Evolutionary conservation across 257 asterid species (phyloP), one percentile per base, ranked within the genome.

Genomic region (Nyctanthes arbortristis): DNA sequence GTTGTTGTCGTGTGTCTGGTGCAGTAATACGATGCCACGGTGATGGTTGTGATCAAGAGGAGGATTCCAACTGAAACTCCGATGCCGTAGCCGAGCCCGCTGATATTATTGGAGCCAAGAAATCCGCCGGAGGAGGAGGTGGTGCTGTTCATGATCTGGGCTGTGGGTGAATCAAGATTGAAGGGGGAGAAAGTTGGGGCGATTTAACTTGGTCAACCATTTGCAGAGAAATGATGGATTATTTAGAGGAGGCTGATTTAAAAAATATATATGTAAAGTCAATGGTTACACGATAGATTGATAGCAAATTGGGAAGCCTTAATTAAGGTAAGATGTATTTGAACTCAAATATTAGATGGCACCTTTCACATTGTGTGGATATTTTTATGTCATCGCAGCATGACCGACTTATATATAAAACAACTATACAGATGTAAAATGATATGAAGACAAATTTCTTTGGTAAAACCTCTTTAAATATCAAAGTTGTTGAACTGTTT

Each of bases 51-150:
- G 82, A 93, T 88, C 57, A 93, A 85, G 20, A 90, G 82, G 76
- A 93, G 90, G 74, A 93, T 78, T 1, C 95, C 98, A 13, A 85
- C 89, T 4, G 97, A 87, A 20, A 93, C 82, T 14, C 96, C 96
- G 72, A 90, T 84, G 18, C 96, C 96, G 74, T 93, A 93, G 2
- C 94, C 96, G 76, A 93, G 90, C 0, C 96, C 89, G 3, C 97
- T 88, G 60, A 88, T 70, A 77, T 77, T 79, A 0, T 71, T 68
- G 0, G 96, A 77, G 64, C 85, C 85, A 3, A 85, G 65, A n/a
- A 89, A 80, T 31, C 85, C 90, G 27, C 79, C 89, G 73, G 81
- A 1, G 78, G n/a, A n/a, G n/a, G 10, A 18, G 59, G 71, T 27
- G 61, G 77, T 78, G 80, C 12, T 52, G 77, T 83, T 88, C 93